A percentile compares a stretch with the other conserved stretches of the same genome.
These are phyloP conservation scores for Microbotryomycetes sp. DNA, from an alignment of 1,284 basidiomycete species.

Conservation along the genomic window DNA sequence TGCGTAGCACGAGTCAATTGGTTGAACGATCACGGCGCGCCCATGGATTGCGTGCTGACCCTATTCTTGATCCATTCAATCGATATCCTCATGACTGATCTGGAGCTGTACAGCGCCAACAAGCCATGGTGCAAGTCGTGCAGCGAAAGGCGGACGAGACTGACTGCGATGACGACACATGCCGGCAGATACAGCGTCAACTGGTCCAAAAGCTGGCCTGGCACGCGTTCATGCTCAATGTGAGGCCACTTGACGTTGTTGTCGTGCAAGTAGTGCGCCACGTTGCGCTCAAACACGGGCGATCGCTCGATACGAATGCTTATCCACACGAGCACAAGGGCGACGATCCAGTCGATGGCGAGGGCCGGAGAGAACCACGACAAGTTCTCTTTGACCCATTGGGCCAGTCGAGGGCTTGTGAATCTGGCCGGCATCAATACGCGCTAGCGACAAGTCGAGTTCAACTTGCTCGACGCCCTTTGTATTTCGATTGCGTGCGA, in stretches of 20 bases:
- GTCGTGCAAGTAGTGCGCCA: slow-evolving; percentile 9
- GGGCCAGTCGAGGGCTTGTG: background rate
- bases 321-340: slow-evolving; percentile 7
- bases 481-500: background rate
- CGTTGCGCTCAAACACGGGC: slow-evolving; percentile 18
- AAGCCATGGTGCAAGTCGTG: slow-evolving; percentile 31
- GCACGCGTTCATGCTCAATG: slow-evolving; percentile 8
- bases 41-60: background rate
- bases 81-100: slow-evolving; percentile 13
- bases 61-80: slow-evolving; percentile 10
- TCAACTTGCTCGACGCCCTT: no score
- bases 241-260: slow-evolving; percentile 4
- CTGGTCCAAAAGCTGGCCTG: slow-evolving; percentile 8
- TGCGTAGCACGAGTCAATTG: background rate
- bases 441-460: no score
- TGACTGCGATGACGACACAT: slow-evolving; percentile 21
- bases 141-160: slow-evolving; percentile 5
- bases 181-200: slow-evolving; percentile 27
- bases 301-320: slow-evolving; percentile 5
- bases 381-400: background rate
- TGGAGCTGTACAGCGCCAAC: slow-evolving; percentile 14
- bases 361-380: slow-evolving; percentile 23
- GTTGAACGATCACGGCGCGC: background rate
- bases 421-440: background rate
- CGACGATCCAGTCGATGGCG: slow-evolving; percentile 29